Base-by-base conservation (phyloP, 805 yeast genomes). In the Komagataella ulmi region DNA sequence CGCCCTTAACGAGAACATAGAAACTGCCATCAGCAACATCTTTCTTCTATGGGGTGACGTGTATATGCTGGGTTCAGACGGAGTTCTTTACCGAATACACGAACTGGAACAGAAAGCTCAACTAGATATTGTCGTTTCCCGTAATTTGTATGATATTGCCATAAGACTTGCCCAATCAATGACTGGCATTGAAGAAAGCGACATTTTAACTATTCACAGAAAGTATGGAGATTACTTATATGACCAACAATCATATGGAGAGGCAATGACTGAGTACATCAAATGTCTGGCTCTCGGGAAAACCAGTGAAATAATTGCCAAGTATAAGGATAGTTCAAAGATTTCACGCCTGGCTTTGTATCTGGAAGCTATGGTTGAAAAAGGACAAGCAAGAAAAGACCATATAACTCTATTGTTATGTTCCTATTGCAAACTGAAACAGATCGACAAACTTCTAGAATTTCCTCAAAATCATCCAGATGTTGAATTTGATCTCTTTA, bases 351-450 rank as follows among this genome's bases (percentile, higher is more conserved):
- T 90, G 58, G 75, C 88, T 0, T 69, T 70, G 46, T 89, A 84
- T 56, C 67, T 89, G 40, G 80, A 80, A 62, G 75, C 75, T 10
- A 69, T 89, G 56, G 71, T 85, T 51, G 73, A 73, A 6, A 64
- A 72, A 46, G 73, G 75, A 2, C 57, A 74, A 12, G 82, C 96
- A 0, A 77, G 78, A n/a, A 73, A 79, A 30, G 95, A 89, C 60
- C 97, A 91, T 63, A 75, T 88, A 5, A 89, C 96, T 0, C 65
- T 91, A 23, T 69, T 90, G 45, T 65, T 90, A 23, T 84, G 91
- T 54, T 81, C 91, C 49, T 81, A 84, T 59, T 86, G 96, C 54
- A 88, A 89, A 60, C 66, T 88, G 58, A 85, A 83, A 54, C 75
- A 75, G 54, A 73, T 72, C 2, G 76, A 73, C 1, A 81, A 81